Evolutionary conservation across 768 basidiomycete species (phyloP).

Genomic region (Imleria badia): DNA sequence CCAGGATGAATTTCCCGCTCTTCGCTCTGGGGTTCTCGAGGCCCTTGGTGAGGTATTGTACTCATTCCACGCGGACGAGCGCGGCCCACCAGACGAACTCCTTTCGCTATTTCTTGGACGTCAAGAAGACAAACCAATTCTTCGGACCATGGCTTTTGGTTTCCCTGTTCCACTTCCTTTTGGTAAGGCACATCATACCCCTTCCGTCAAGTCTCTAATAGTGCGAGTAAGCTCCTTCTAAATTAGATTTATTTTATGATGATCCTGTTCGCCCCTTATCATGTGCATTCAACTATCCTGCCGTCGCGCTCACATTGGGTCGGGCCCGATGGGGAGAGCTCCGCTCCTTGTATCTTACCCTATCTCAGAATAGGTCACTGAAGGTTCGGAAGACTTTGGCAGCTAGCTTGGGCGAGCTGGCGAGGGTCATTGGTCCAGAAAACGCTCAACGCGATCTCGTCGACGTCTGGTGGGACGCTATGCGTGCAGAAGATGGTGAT

Average conservation of each 20-base stretch:
- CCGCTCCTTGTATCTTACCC: constrained; percentile 60
- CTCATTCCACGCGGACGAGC: constrained; percentile 63
- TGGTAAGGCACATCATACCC: constrained; percentile 16
- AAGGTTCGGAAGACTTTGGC: constrained; percentile 80
- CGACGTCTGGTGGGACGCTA: constrained; percentile 64
- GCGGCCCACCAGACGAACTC: constrained; percentile 72
- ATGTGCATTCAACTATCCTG: constrained; percentile 90
- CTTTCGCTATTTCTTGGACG: constrained; percentile 74
- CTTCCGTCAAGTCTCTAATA: constrained; percentile 4
- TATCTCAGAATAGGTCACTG: constrained; percentile 57
- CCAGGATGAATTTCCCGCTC: constrained; percentile 59
- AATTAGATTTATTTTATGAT: constrained; percentile 49
- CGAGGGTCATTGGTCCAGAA: constrained; percentile 76
- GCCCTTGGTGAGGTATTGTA: constrained; percentile 87
- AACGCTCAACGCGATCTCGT: constrained; percentile 68
- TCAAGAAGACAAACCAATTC: constrained; percentile 41
- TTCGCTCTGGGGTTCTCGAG: constrained; percentile 81
- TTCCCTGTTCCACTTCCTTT: constrained; percentile 6
- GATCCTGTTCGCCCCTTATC: constrained; percentile 75
- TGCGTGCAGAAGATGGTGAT: constrained; percentile 61
- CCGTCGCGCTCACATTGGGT: constrained; percentile 83
- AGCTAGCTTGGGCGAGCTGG: constrained; percentile 86
- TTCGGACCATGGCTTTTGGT: constrained; percentile 23
- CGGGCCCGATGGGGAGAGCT: constrained; percentile 71
- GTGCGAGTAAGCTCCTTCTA: constrained; percentile 17